These are phyloP conservation scores for Russula virescens DNA, from an alignment of 768 basidiomycete genomes.

Conservation along the genomic window DNA sequence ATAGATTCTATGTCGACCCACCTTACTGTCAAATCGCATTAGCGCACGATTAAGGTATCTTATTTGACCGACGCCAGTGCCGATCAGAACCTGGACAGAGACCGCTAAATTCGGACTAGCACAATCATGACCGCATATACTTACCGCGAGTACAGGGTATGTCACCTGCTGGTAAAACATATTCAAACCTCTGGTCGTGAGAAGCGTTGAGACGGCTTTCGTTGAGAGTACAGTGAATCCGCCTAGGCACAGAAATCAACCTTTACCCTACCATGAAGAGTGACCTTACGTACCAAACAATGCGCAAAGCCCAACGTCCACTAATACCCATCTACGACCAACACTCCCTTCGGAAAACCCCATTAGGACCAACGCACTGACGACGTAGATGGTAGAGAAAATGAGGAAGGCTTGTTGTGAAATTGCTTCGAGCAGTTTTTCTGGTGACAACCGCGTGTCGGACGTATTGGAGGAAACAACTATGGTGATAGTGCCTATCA, in stretches of 20 bases:
- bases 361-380: slow-evolving; percentile 51
- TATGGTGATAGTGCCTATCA: slow-evolving; percentile 90
- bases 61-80: slow-evolving; percentile 80
- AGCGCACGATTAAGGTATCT: slow-evolving; percentile 80
- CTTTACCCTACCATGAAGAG: not conserved
- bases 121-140: slow-evolving; percentile 26
- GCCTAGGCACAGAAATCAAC: slow-evolving; percentile 33
- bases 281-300: slow-evolving; percentile 54
- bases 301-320: slow-evolving; percentile 87
- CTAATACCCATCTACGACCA: slow-evolving; percentile 65
- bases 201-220: slow-evolving; percentile 82
- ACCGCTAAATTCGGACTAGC: not conserved
- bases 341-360: slow-evolving; percentile 57
- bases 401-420: slow-evolving; percentile 66
- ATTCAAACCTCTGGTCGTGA: slow-evolving; percentile 71
- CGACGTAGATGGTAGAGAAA: slow-evolving; percentile 62
- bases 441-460: slow-evolving; percentile 62
- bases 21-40: slow-evolving; percentile 92
- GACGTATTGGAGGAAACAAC: slow-evolving; percentile 74
- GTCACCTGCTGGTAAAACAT: slow-evolving; percentile 79
- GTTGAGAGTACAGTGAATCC: slow-evolving; percentile 93
- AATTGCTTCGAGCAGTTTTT: slow-evolving; percentile 62
- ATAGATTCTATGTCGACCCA: slow-evolving; percentile 27
- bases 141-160: slow-evolving; percentile 69
- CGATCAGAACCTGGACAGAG: slow-evolving; percentile 50